A percentile compares a stretch with the other conserved stretches of the same genome.
These are phyloP conservation scores for Sphaerulina musiva DNA, from an alignment of 2,329 filamentous ascomycete genomes.

Conservation along the genomic window DNA sequence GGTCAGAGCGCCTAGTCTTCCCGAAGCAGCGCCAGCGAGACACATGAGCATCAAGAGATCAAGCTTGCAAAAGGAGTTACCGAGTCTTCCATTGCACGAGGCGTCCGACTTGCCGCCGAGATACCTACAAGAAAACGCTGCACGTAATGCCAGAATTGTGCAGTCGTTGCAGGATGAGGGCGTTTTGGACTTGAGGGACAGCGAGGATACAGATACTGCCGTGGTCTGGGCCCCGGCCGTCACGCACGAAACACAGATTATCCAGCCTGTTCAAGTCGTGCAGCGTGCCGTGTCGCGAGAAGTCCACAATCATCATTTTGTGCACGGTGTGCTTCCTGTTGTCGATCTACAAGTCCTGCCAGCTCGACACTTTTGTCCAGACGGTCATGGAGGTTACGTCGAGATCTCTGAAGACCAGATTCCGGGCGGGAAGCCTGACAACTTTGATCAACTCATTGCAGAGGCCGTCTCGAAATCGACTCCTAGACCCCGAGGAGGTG, in stretches of 20 bases:
- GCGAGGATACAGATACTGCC: slow-evolving; percentile 8
- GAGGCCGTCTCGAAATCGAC: neutral
- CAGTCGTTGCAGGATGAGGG: slow-evolving; percentile 5
- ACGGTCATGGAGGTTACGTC: slow-evolving; percentile 11
- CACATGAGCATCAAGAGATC: neutral
- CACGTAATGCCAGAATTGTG: slow-evolving; percentile 6
- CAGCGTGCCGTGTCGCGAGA: slow-evolving; percentile 42
- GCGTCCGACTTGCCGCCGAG: neutral
- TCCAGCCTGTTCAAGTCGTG: slow-evolving; percentile 11
- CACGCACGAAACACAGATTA: slow-evolving; percentile 9
- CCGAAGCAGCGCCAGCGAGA: neutral
- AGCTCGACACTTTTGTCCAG: slow-evolving; percentile 45
- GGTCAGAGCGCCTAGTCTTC: neutral
- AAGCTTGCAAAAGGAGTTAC: slow-evolving; percentile 4
- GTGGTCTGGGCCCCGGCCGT: slow-evolving; percentile 12
- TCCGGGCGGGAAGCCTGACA: slow-evolving; percentile 1
- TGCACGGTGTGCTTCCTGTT: slow-evolving; percentile 49
- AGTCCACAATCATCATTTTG: slow-evolving; percentile 49
- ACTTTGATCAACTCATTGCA: neutral
- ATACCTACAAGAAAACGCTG: slow-evolving; percentile 2
- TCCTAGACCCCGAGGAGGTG: neutral
- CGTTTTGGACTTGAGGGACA: slow-evolving; percentile 9
- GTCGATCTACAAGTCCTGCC: slow-evolving; percentile 49
- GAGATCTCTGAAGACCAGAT: slow-evolving; percentile 9
- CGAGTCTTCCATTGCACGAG: neutral